phyloP scores from a whole-genome alignment of 2,329 filamentous ascomycete species.

The Ophiocordyceps australis region DNA sequence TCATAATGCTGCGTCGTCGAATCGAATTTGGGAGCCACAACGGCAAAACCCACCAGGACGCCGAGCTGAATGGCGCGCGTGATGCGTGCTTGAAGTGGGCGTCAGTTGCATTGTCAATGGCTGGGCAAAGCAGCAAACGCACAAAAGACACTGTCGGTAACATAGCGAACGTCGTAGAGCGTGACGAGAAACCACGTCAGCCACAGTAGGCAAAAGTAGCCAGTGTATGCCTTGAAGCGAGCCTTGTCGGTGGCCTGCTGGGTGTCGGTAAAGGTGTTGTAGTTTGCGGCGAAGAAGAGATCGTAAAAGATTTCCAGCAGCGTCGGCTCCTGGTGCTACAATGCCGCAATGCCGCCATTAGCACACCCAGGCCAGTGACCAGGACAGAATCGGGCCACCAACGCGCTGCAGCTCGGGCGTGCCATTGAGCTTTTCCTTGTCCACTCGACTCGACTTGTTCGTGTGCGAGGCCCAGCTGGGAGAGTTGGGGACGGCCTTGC shows the following conservation, averaged over 20 bases:
- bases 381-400: neutral
- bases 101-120: no score
- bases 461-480: slow-evolving; percentile 4
- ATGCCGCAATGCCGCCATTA: neutral
- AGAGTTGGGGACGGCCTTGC: no score
- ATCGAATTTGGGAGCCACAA: slow-evolving; percentile 1
- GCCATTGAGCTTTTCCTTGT: slow-evolving; percentile 2
- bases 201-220: slow-evolving; percentile 3
- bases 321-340: slow-evolving; percentile 15
- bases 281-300: slow-evolving; percentile 34
- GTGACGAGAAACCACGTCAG: slow-evolving; percentile 1
- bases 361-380: neutral
- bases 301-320: slow-evolving; percentile 19
- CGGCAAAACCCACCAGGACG: slow-evolving; percentile 1
- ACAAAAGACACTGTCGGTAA: slow-evolving; percentile 2
- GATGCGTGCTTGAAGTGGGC: neutral
- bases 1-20: neutral
- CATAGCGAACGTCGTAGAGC: neutral
- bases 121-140: no score
- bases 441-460: neutral
- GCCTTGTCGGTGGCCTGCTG: slow-evolving; percentile 12
- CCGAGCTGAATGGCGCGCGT: slow-evolving; percentile 1
- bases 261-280: slow-evolving; percentile 34
- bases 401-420: slow-evolving; percentile 10
- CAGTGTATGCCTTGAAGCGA: slow-evolving; percentile 16